These are phyloP conservation scores for Bryoerythrophyllum caledonicum DNA, from an alignment of 225 moss, liverwort and hornwort species.

Conservation along the genomic window DNA sequence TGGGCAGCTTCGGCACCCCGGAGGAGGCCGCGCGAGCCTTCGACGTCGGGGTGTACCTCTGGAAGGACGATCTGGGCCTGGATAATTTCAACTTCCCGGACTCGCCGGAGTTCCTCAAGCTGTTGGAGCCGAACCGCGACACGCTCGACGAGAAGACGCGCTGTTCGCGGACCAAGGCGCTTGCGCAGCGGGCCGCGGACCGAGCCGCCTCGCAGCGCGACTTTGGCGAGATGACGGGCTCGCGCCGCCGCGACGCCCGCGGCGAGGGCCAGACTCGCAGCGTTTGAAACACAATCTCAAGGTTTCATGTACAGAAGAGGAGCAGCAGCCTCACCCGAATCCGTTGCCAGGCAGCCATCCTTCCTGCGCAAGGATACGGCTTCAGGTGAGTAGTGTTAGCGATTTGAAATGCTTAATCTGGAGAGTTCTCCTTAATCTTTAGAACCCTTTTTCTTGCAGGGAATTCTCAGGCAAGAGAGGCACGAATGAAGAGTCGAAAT, in stretches of 20 bases:
- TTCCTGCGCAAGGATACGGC: neutral
- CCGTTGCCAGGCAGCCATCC: neutral
- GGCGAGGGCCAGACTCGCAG: conserved; percentile 17
- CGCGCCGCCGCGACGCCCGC: conserved; percentile 43
- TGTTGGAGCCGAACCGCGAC: conserved; percentile 47
- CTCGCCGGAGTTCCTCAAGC: conserved; percentile 42
- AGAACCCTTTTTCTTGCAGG: conserved; percentile 7
- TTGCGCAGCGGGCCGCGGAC: conserved; percentile 48
- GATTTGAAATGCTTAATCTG: neutral
- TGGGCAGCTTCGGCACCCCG: conserved; percentile 54
- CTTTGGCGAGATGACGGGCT: conserved; percentile 50
- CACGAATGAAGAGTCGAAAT: neutral
- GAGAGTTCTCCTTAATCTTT: neutral
- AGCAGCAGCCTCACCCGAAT: neutral
- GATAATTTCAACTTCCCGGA: conserved; percentile 54
- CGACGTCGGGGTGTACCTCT: conserved; percentile 53
- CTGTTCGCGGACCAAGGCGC: conserved; percentile 38
- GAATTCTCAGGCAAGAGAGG: neutral
- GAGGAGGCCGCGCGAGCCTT: conserved; percentile 56
- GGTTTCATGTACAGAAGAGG: conserved; percentile 2
- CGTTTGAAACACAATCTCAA: neutral
- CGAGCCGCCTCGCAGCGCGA: conserved; percentile 39
- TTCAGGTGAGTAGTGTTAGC: conserved; percentile 2
- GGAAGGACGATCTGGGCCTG: conserved; percentile 52
- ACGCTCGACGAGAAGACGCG: conserved; percentile 47